phyloP scores from a whole-genome alignment of 306 rosid genomes.

The Carpinus fangiana region DNA sequence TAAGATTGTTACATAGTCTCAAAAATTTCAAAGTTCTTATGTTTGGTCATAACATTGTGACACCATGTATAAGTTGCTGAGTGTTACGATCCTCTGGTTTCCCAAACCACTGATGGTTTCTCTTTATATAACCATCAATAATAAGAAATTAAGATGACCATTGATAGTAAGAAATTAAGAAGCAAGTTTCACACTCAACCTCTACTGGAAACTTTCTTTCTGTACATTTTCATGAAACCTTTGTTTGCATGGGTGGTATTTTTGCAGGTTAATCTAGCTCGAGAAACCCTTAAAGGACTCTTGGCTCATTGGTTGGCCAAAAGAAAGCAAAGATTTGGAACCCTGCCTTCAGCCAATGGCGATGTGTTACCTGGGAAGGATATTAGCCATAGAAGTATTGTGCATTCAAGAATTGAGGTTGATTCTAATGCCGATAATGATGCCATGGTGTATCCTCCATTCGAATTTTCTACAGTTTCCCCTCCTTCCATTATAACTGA shows the following conservation, averaged over 20 bases:
- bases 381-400: slow-evolving; percentile 59
- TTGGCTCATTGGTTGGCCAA: slow-evolving; percentile 82
- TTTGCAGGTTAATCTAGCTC: slow-evolving; percentile 88
- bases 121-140: background rate
- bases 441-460: slow-evolving; percentile 86
- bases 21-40: background rate
- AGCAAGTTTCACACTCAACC: slow-evolving; percentile 12
- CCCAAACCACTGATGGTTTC: background rate
- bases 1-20: background rate
- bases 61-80: background rate
- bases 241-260: slow-evolving; percentile 13
- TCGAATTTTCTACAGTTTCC: slow-evolving; percentile 78
- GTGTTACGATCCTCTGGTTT: slow-evolving; percentile 1
- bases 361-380: slow-evolving; percentile 83
- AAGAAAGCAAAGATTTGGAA: slow-evolving; percentile 79
- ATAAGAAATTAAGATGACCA: background rate
- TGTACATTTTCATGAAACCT: slow-evolving; percentile 13
- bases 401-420: slow-evolving; percentile 79
- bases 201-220: slow-evolving; percentile 12
- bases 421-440: slow-evolving; percentile 81
- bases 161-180: background rate
- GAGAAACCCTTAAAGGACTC: slow-evolving; percentile 97
- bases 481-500: slow-evolving; percentile 93
- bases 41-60: background rate
- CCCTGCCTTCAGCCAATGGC: slow-evolving; percentile 72